phyloP scores from a whole-genome alignment of 1,284 basidiomycete species.

The Pascua sp. region DNA sequence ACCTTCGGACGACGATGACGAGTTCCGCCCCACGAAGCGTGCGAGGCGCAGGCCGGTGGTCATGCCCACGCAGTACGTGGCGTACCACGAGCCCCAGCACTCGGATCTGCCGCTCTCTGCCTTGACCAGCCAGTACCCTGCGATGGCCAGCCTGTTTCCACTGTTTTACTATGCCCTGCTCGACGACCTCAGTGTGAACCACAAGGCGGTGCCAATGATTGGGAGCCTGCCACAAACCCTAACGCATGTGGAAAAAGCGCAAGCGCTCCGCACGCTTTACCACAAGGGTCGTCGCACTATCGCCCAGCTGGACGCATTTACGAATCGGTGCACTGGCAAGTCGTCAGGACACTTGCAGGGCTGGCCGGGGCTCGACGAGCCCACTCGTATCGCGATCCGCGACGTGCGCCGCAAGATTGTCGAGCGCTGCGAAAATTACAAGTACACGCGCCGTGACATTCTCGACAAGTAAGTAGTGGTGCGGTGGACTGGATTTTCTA shows the following conservation, averaged over 20 bases:
- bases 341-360: slow-evolving; percentile 8
- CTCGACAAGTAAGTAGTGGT: slow-evolving; percentile 44
- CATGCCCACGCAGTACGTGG: no score
- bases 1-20: slow-evolving; percentile 31
- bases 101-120: slow-evolving; percentile 20
- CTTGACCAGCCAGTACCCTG: slow-evolving; percentile 37
- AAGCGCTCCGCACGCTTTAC: slow-evolving; percentile 35
- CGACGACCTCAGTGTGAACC: slow-evolving; percentile 44
- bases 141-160: slow-evolving; percentile 39
- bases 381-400: slow-evolving; percentile 39
- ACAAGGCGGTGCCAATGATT: slow-evolving; percentile 44
- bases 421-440: slow-evolving; percentile 50
- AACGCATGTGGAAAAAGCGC: slow-evolving; percentile 37
- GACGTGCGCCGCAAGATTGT: slow-evolving; percentile 48
- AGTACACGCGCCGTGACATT: slow-evolving; percentile 49
- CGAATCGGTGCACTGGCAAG: slow-evolving; percentile 39
- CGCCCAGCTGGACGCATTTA: slow-evolving; percentile 47
- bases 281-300: slow-evolving; percentile 43
- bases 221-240: slow-evolving; percentile 43
- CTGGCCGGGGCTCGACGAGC: slow-evolving; percentile 40
- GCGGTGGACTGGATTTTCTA: neutral
- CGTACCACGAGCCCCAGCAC: no score
- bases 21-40: slow-evolving; percentile 34
- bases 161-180: slow-evolving; percentile 48
- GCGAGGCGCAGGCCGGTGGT: no score